These are phyloP conservation scores for Carallia pectinifolia DNA, from an alignment of 345 rosid genomes.

Conservation along the genomic window DNA sequence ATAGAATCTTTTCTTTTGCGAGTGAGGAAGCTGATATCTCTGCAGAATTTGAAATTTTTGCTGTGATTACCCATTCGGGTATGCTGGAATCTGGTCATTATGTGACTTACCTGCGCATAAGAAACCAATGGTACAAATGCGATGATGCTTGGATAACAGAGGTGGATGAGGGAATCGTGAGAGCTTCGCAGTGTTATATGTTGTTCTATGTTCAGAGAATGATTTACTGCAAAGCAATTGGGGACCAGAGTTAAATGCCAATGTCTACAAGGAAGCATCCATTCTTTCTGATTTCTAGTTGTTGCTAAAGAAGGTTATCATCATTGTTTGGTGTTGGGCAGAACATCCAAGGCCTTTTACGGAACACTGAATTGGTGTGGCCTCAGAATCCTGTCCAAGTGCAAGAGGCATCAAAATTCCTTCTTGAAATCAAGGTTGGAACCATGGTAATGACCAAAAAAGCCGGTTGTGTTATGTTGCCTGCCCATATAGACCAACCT, in stretches of 20 bases:
- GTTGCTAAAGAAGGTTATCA: slow-evolving; percentile 35
- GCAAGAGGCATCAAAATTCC: not conserved
- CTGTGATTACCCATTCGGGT: slow-evolving; percentile 30
- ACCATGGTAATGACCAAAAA: not conserved
- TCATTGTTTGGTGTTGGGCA: slow-evolving; percentile 21
- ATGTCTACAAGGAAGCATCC: slow-evolving; percentile 37
- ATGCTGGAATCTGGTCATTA: slow-evolving; percentile 33
- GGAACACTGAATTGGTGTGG: not conserved
- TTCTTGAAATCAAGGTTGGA: not conserved
- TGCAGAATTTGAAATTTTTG: slow-evolving; percentile 31
- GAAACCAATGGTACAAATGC: slow-evolving; percentile 33
- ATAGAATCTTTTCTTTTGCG: slow-evolving; percentile 26
- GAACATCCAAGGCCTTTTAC: slow-evolving; percentile 24
- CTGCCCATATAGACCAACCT: not conserved
- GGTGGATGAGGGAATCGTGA: slow-evolving; percentile 28
- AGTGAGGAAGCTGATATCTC: slow-evolving; percentile 18
- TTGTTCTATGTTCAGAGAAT: slow-evolving; percentile 30
- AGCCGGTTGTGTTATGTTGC: not conserved
- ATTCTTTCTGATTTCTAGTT: slow-evolving; percentile 46
- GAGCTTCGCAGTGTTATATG: slow-evolving; percentile 33
- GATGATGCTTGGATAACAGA: slow-evolving; percentile 32
- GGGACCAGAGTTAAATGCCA: slow-evolving; percentile 35
- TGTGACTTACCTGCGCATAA: slow-evolving; percentile 25
- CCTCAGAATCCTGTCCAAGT: not conserved
- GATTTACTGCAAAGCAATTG: slow-evolving; percentile 42